Evolutionary conservation across 371 early-diverging fungal species (phyloP).

Genomic region (Mucor circinelloides): DNA sequence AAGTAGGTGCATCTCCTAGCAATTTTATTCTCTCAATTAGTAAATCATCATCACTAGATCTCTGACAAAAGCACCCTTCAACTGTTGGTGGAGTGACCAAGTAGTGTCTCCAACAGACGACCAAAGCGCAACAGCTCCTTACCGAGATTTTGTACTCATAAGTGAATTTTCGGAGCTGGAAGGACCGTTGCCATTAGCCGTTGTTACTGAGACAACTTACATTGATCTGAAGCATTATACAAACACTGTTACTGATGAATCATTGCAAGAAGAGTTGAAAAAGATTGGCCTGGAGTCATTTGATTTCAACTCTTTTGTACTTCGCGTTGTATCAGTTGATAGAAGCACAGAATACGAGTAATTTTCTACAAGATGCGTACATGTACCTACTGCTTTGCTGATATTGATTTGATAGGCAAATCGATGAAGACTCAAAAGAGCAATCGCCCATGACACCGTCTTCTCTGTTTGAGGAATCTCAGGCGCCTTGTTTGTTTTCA

Average conservation of each 20-base stretch:
- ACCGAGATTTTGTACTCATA: conserved; percentile 59
- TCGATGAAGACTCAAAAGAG: conserved; percentile 10
- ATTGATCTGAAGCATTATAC: conserved; percentile 43
- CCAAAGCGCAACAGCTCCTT: conserved; percentile 6
- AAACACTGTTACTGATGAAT: not conserved
- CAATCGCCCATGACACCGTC: conserved; percentile 3
- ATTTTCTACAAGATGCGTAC: not conserved
- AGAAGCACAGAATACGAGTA: conserved; percentile 44
- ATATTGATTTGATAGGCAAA: conserved; percentile 6
- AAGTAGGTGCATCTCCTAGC: not conserved
- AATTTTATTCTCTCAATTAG: too few species aligned
- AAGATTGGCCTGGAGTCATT: conserved; percentile 34
- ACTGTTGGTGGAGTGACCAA: conserved; percentile 26
- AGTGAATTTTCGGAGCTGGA: conserved; percentile 66
- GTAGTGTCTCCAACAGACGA: conserved; percentile 13
- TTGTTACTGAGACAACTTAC: conserved; percentile 40
- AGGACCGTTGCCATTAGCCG: conserved; percentile 57
- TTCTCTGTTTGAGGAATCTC: conserved; percentile 11
- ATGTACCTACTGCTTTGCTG: not conserved
- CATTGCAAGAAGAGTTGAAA: conserved; percentile 10
- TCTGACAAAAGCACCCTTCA: not conserved
- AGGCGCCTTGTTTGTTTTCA: conserved; percentile 31
- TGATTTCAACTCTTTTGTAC: conserved; percentile 60
- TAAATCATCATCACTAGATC: not conserved
- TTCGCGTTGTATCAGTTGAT: conserved; percentile 60